Evolutionary conservation across 208 protist species (phyloP).

Genomic region (Trypanosoma caninum): DNA sequence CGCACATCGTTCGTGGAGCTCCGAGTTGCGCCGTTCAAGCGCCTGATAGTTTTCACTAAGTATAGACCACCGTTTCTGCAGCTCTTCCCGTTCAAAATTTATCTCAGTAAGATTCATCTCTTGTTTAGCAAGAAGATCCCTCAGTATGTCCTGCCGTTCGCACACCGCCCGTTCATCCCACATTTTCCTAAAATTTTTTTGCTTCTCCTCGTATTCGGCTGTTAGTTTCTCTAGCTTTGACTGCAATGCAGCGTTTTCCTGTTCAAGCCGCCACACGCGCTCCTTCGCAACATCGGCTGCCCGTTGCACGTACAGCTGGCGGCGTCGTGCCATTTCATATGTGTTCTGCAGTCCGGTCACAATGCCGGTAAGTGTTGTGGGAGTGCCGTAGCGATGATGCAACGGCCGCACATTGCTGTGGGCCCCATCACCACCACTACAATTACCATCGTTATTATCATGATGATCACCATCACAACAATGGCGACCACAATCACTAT

Average conservation of each 20-base stretch:
- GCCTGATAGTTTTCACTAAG: slow-evolving; percentile 62
- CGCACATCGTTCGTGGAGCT: slow-evolving; percentile 71
- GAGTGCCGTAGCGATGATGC: background rate
- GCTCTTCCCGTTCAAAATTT: slow-evolving; percentile 50
- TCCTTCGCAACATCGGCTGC: background rate
- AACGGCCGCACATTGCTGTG: background rate
- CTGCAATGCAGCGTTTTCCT: slow-evolving; percentile 3
- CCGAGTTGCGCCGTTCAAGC: slow-evolving; percentile 63
- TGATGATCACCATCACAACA: background rate
- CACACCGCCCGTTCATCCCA: slow-evolving; percentile 22
- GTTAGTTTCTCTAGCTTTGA: slow-evolving; percentile 1
- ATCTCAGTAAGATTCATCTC: slow-evolving; percentile 45
- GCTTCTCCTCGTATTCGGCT: slow-evolving; percentile 30
- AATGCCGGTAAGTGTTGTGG: slow-evolving; percentile 19
- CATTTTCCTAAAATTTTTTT: slow-evolving; percentile 30
- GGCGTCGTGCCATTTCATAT: slow-evolving; percentile 10
- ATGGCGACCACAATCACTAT: background rate
- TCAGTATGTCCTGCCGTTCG: slow-evolving; percentile 37
- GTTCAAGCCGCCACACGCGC: slow-evolving; percentile 7
- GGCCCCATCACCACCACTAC: background rate
- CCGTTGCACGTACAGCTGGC: background rate
- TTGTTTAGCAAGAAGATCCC: slow-evolving; percentile 50
- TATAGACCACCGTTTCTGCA: slow-evolving; percentile 45
- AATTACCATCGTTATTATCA: background rate
- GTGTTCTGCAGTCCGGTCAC: slow-evolving; percentile 7